These are phyloP conservation scores for Phytophthora chlamydospora DNA, from an alignment of 352 stramenopile genomes.

Conservation along the genomic window DNA sequence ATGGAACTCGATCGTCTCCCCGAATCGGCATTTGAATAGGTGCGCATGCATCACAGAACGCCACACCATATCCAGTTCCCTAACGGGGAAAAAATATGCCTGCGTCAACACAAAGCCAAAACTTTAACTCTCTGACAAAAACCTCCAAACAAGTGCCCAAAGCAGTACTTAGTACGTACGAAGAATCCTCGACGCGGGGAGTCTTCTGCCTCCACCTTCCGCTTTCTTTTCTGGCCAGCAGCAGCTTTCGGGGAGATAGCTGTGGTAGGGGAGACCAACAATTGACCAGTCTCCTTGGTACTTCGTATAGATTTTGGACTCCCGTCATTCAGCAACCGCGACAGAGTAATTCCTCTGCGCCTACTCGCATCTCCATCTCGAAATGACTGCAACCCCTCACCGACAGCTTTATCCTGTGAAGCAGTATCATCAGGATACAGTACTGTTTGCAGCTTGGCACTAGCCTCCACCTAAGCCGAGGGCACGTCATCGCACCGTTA, in stretches of 20 bases:
- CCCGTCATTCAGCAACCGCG: slow-evolving; percentile 45
- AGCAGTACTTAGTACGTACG: slow-evolving; percentile 27
- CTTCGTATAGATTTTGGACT: slow-evolving; percentile 10
- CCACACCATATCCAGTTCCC: slow-evolving; percentile 67
- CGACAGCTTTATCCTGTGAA: neutral
- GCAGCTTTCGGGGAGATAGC: slow-evolving; percentile 3
- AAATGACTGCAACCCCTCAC: neutral
- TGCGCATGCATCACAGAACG: slow-evolving; percentile 67
- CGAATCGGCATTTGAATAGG: slow-evolving; percentile 62
- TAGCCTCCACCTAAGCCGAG: slow-evolving; percentile 22
- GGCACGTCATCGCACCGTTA: neutral
- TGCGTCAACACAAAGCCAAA: slow-evolving; percentile 9
- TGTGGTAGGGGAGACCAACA: slow-evolving; percentile 21
- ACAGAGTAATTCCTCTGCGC: slow-evolving; percentile 9
- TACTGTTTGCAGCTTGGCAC: slow-evolving; percentile 26
- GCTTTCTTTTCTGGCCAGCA: slow-evolving; percentile 40
- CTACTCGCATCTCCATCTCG: slow-evolving; percentile 3
- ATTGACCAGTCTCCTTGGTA: slow-evolving; percentile 9
- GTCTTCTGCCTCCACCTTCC: slow-evolving; percentile 2
- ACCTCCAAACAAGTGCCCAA: neutral
- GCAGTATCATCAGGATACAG: neutral
- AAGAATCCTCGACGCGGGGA: slow-evolving; percentile 36
- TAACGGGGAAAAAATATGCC: slow-evolving; percentile 64
- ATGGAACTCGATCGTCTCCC: slow-evolving; percentile 70
- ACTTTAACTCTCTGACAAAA: neutral